These are phyloP conservation scores for Xylaria flabelliformis DNA, from an alignment of 495 filamentous ascomycete genomes.

Conservation along the genomic window DNA sequence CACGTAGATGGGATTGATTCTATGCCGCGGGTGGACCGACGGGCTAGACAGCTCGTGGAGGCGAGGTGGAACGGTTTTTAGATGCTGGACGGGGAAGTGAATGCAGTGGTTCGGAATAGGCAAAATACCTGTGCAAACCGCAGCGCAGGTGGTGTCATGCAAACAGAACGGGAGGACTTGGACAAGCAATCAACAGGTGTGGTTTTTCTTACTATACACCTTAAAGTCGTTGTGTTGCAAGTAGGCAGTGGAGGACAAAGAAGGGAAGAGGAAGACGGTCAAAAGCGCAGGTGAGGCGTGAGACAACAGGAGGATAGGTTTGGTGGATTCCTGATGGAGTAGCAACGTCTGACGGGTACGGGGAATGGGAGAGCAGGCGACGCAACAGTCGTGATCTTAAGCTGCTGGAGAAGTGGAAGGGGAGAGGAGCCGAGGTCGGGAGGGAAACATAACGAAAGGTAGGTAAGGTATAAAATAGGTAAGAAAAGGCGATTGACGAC, in stretches of 20 bases:
- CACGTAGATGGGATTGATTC: not conserved
- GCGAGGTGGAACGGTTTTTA: conserved; percentile 1
- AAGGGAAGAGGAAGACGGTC: not conserved
- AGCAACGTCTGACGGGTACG: conserved; percentile 2
- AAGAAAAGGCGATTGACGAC: conserved; percentile 1
- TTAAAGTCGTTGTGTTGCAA: conserved; percentile 9
- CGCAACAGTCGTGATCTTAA: not conserved
- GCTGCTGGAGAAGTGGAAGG: conserved; percentile 3
- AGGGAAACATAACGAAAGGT: not conserved
- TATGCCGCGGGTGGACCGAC: conserved; percentile 15
- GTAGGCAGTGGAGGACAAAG: conserved; percentile 21
- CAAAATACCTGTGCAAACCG: conserved; percentile 8
- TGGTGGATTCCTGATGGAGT: not conserved
- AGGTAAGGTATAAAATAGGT: not conserved
- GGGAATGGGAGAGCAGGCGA: not conserved
- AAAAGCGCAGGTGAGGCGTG: conserved; percentile 2
- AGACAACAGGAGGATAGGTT: not conserved
- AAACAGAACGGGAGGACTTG: not conserved
- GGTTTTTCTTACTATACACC: conserved; percentile 4
- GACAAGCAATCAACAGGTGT: not conserved
- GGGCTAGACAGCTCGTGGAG: conserved; percentile 24
- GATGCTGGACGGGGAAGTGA: not conserved
- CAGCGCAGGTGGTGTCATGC: conserved; percentile 3
- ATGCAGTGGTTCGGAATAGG: conserved; percentile 11
- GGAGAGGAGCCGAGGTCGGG: conserved; percentile 18